Conservation (phyloP, 164 flowering plant species). For the Piper longum region DNA sequence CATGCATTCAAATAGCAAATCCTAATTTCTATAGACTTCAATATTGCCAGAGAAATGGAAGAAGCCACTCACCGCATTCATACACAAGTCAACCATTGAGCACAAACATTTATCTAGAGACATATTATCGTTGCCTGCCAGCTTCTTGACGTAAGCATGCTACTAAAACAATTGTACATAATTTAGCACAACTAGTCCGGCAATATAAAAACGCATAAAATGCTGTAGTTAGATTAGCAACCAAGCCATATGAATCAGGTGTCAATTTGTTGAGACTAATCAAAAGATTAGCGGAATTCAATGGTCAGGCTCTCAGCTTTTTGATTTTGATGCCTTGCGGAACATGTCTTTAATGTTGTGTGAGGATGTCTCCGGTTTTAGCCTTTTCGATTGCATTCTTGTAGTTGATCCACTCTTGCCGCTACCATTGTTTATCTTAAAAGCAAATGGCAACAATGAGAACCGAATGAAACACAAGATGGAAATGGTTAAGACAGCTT, state of each 20-base stretch:
- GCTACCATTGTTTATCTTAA: conserved; percentile 29
- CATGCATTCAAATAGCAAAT: too few species aligned
- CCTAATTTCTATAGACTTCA: too few species aligned
- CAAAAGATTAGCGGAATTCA: not conserved
- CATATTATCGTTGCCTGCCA: too few species aligned
- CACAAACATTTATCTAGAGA: too few species aligned
- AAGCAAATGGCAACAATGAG: not conserved
- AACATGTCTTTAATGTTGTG: conserved; percentile 74
- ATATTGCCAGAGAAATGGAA: too few species aligned
- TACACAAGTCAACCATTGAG: too few species aligned
- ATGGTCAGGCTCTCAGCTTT: conserved; percentile 4
- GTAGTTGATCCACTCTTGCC: conserved; percentile 24
- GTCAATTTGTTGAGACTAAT: not conserved
- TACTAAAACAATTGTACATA: too few species aligned
- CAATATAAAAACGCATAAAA: too few species aligned
- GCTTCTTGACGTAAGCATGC: too few species aligned
- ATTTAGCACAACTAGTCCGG: too few species aligned
- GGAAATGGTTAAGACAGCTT: not conserved
- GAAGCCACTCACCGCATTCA: too few species aligned
- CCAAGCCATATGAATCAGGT: not conserved
- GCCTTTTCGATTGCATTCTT: conserved; percentile 45
- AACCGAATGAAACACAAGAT: not conserved
- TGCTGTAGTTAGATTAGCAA: too few species aligned
- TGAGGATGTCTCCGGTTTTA: conserved; percentile 54
- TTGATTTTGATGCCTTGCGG: conserved; percentile 35